Evolutionary conservation across 2,329 filamentous ascomycete genomes (phyloP), one percentile per base, ranked within the genome.

Genomic region (Shiraia sp.): DNA sequence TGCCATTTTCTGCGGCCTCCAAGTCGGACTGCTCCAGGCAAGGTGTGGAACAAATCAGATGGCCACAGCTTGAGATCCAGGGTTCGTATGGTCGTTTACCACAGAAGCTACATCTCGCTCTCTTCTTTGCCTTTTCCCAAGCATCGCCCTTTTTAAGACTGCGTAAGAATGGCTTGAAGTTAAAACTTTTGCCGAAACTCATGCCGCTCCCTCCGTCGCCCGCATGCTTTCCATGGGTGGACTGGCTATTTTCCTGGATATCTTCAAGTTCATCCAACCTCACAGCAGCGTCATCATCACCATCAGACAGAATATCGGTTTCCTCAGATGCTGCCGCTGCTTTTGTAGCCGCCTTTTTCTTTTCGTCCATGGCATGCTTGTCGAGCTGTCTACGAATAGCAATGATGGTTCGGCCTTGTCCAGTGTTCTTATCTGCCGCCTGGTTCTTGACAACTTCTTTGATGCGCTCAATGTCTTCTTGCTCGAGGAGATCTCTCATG

Each of bases 11-110:
- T 24, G 60, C 63, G 13, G 65, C 64, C 3, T 59, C 35, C 0
- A 65, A n/a, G 31, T 57, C 47, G 29, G 71, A 42, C 2, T 57
- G 50, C 2, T 56, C 37, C 6, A 80, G 63, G 49, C 81, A 85
- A 0, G 65, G 57, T 1, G 58, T 41, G 0, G n/a, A 10, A 59
- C 82, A 85, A 49, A 80, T 80, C 4, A 82, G 59, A 45, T 85
- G 81, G 12, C 70, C 65, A 54, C 82, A 85, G 4, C 71, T 63
- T 0, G 79, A 79, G 22, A 79, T 64, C 8, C 70, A 60, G 0
- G 76, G 69, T 1, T 71, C 49, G 0, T 60, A 50, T 0, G 77
- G 76, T 0, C 59, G 34, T 15, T 46, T 36, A 51, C 2, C 55
- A 48, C 81, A 83, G 1, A 54, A 47, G 2, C 57, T 50, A 55